Percentiles rank a stretch among this genome's conserved stretches.
Evolutionary conservation across 495 filamentous ascomycete genomes (phyloP).

Genomic region (Oidiodendron maius): DNA sequence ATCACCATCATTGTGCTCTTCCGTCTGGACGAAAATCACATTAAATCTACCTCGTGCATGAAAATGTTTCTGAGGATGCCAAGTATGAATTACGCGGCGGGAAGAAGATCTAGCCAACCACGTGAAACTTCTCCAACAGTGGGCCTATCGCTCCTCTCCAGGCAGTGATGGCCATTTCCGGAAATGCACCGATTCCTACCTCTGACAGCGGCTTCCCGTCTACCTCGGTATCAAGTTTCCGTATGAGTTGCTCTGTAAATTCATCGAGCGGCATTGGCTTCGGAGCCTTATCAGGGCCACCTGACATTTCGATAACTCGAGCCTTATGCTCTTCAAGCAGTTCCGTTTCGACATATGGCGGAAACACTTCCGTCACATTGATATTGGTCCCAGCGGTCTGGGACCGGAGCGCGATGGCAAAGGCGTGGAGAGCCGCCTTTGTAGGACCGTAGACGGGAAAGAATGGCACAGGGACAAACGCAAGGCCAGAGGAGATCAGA

Average conservation of each 20-base stretch:
- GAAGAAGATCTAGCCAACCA: too few relatives aligned
- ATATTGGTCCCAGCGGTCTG: constrained; percentile 44
- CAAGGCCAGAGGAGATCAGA: constrained; percentile 25
- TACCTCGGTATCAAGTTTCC: background rate
- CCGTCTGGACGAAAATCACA: too few relatives aligned
- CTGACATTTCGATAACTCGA: constrained; percentile 15
- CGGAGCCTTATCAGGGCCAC: constrained; percentile 24
- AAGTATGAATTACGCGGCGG: too few relatives aligned
- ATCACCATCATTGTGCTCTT: too few relatives aligned
- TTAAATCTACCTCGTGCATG: too few relatives aligned
- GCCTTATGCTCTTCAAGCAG: constrained; percentile 26
- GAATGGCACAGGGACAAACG: constrained; percentile 25
- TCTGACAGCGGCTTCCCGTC: too few relatives aligned
- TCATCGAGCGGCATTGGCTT: constrained; percentile 23
- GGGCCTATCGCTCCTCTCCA: background rate
- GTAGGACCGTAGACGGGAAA: constrained; percentile 31
- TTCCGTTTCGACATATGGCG: constrained; percentile 33
- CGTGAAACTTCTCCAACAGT: background rate
- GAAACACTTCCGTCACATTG: constrained; percentile 28
- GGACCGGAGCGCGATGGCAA: constrained; percentile 23
- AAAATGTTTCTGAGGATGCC: too few relatives aligned
- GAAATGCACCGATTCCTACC: background rate
- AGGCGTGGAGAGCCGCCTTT: constrained; percentile 29
- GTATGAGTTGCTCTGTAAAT: constrained; percentile 18
- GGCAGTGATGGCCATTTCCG: background rate